Percentiles rank a stretch among this genome's conserved stretches.
phyloP scores from a whole-genome alignment of 108 stramenopile species.

The Cyclotella distinguenda region DNA sequence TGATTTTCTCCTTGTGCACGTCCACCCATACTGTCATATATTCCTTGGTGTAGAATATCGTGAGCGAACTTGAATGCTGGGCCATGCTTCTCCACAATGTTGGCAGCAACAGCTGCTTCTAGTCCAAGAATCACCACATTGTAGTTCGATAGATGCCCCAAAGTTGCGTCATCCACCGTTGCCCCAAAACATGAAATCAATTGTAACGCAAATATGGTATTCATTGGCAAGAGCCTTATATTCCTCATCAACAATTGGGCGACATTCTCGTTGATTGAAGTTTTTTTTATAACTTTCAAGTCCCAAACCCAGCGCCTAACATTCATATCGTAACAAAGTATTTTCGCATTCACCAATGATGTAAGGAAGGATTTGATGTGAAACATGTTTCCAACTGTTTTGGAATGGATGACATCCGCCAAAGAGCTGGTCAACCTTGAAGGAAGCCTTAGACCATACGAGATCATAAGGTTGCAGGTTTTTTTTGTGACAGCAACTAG shows the following conservation, averaged over 20 bases:
- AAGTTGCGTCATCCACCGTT: conserved; percentile 1
- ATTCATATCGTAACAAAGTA: conserved; percentile 4
- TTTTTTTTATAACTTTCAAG: conserved; percentile 1
- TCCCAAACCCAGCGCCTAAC: conserved; percentile 24
- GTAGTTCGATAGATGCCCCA: background rate
- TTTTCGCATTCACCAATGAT: conserved; percentile 7
- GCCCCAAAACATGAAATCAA: conserved; percentile 18
- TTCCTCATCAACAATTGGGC: conserved; percentile 12
- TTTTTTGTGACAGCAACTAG: background rate
- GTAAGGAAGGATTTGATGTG: conserved; percentile 10
- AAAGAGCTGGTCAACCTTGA: conserved; percentile 7
- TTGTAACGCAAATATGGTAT: background rate
- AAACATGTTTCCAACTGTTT: conserved; percentile 25
- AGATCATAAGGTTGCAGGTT: conserved; percentile 5
- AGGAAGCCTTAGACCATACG: conserved; percentile 11
- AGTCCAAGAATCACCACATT: background rate
- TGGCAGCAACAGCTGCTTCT: conserved; percentile 1
- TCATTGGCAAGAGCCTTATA: background rate
- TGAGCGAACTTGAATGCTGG: conserved; percentile 11
- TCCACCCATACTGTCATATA: background rate
- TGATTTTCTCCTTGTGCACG: background rate
- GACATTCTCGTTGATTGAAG: background rate
- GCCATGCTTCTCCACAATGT: conserved; percentile 10
- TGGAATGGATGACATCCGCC: conserved; percentile 7
- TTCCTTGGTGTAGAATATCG: conserved; percentile 7